Conservation (phyloP, 2,329 filamentous ascomycete genomes). For the Arthrobotrys iridis region DNA sequence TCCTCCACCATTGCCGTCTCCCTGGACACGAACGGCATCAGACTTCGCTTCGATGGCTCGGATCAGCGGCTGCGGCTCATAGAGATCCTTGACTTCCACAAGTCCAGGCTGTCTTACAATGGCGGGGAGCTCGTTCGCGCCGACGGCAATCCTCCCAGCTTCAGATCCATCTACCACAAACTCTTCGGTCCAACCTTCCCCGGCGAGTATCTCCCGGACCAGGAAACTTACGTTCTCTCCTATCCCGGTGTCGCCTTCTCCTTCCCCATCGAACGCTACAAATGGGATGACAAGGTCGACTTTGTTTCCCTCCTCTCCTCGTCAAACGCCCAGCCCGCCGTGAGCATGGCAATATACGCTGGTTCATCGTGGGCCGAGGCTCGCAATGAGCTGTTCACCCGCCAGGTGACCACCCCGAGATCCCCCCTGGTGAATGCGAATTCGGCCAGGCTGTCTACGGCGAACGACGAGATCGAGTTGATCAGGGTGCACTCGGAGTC, state of each 20-base stretch:
- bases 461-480: constrained; percentile 88
- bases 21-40: constrained; percentile 85
- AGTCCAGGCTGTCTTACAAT: constrained; percentile 83
- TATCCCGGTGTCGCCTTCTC: constrained; percentile 95
- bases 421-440: constrained; percentile 71
- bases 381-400: constrained; percentile 78
- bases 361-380: constrained; percentile 91
- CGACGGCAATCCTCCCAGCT: constrained; percentile 70
- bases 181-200: constrained; percentile 94
- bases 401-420: constrained; percentile 76
- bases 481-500: constrained; percentile 82
- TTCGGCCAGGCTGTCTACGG: constrained; percentile 59
- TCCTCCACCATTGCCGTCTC: constrained; percentile 68
- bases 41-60: constrained; percentile 89
- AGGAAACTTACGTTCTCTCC: constrained; percentile 86
- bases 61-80: constrained; percentile 91
- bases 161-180: constrained; percentile 89
- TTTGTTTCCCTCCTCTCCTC: constrained; percentile 87
- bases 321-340: constrained; percentile 77
- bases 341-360: constrained; percentile 88
- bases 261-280: constrained; percentile 73
- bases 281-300: constrained; percentile 69
- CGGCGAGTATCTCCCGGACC: constrained; percentile 82
- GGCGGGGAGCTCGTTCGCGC: constrained; percentile 70
- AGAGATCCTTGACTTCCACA: constrained; percentile 89